Evolutionary conservation across 805 yeast species (phyloP), one percentile per base, ranked within the genome.

Genomic region (Priceomyces fermenticarens): DNA sequence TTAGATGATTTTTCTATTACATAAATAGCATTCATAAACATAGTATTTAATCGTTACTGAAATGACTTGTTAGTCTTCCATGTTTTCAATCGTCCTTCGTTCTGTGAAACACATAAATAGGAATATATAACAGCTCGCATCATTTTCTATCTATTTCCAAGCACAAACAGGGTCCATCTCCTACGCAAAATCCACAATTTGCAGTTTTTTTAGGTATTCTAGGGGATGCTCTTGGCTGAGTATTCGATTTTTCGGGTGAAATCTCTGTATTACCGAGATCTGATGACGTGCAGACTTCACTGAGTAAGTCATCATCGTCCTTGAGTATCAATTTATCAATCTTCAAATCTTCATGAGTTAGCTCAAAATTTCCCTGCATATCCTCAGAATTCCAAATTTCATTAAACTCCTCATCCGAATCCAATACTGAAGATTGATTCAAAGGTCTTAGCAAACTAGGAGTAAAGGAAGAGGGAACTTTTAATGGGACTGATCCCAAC

Each of bases 91-190:
- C 27, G 7, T 23, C 15, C 13, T 17, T 23, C 25, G 25, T 3
- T 32, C 9, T 7, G 12, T 10, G 10, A 38, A 8, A 9, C 14
- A 16, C 8, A 8, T 20, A 8, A 20, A 5, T 8, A 20, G 25
- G 7, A 20, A 20, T 5, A 20, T 20, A 20, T n/a, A n/a, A n/a
- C 25, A 8, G 8, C 25, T 20, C 8, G 25, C 8, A 20, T 20
- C 25, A 20, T 8, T 20, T 20, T 20, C 25, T 20, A 11, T 69
- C 74, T 9, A 68, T 63, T 37, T 68, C 75, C 36, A 68, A 53
- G 45, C 75, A 69, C 36, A 69, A 53, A 41, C 75, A 70, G 3
- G 73, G 70, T 0, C 67, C 59, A 34, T 63, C 70, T 30, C 56
- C 59, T 29, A 60, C 51, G 46, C 75, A 69, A 42, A 64, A 66